Conservation (phyloP, 768 basidiomycete genomes). For the Hemileccinum rubropunctum region DNA sequence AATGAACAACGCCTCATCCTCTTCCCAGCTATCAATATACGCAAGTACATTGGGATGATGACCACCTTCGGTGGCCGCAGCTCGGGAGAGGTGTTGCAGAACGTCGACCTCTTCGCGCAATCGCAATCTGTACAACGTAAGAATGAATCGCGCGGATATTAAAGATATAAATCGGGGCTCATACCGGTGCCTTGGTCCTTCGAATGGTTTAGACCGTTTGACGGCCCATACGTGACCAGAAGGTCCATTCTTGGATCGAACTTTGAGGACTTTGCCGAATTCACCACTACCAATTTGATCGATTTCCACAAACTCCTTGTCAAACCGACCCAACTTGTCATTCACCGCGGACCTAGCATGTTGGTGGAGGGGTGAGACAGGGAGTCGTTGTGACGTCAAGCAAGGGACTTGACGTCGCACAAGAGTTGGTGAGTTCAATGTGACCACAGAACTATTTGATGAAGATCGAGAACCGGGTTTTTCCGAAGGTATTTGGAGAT, state of each 20-base stretch:
- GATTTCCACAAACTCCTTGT: slow-evolving; percentile 75
- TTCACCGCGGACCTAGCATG: slow-evolving; percentile 37
- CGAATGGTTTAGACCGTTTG: slow-evolving; percentile 92
- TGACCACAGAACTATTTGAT: slow-evolving; percentile 48
- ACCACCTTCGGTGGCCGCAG: slow-evolving; percentile 25
- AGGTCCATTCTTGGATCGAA: slow-evolving; percentile 59
- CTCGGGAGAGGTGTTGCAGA: slow-evolving; percentile 67
- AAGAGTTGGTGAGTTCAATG: slow-evolving; percentile 46
- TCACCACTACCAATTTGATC: slow-evolving; percentile 87
- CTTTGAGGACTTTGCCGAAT: slow-evolving; percentile 91
- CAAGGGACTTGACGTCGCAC: slow-evolving; percentile 33
- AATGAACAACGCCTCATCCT: slow-evolving; percentile 83
- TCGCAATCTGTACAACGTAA: slow-evolving; percentile 53
- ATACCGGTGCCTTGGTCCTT: slow-evolving; percentile 87
- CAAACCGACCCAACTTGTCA: slow-evolving; percentile 65
- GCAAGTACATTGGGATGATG: slow-evolving; percentile 79
- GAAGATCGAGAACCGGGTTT: slow-evolving; percentile 58
- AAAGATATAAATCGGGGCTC: slow-evolving; percentile 25
- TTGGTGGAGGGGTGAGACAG: slow-evolving; percentile 20
- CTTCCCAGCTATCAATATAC: slow-evolving; percentile 96
- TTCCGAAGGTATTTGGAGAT: slow-evolving; percentile 35
- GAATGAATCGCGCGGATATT: slow-evolving; percentile 17
- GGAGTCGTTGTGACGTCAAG: slow-evolving; percentile 21
- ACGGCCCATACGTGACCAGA: slow-evolving; percentile 69
- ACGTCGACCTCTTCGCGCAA: slow-evolving; percentile 94